Conservation (phyloP, 257 asterid genomes). For the Solanum tarapatanum region DNA sequence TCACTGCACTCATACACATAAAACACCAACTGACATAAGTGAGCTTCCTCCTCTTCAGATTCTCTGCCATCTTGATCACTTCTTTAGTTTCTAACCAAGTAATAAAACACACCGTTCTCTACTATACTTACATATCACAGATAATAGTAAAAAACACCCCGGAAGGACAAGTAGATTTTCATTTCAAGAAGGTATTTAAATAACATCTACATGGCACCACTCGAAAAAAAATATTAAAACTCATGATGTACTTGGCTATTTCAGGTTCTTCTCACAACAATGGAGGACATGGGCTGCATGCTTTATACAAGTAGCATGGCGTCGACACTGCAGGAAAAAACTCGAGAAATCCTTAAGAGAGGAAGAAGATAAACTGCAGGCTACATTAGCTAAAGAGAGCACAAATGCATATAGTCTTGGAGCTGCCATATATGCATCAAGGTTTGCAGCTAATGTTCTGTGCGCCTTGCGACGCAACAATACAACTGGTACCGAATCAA, state of each 20-base stretch:
- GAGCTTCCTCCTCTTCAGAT: no score
- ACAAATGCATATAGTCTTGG: conserved; percentile 21
- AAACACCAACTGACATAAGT: no score
- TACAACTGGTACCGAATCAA: background rate
- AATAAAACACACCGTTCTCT: no score
- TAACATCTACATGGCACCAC: no score
- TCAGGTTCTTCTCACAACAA: conserved; percentile 44
- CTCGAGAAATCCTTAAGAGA: conserved; percentile 23
- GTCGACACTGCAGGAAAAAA: conserved; percentile 35
- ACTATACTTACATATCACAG: no score
- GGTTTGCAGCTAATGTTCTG: conserved; percentile 36
- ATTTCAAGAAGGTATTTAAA: no score
- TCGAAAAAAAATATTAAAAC: background rate
- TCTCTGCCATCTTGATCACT: background rate
- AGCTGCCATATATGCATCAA: conserved; percentile 41
- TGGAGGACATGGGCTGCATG: conserved; percentile 72
- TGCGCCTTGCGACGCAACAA: background rate
- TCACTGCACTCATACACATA: no score
- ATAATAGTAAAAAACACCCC: no score
- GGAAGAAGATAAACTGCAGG: conserved; percentile 30
- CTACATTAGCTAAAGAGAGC: conserved; percentile 11
- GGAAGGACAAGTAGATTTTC: no score
- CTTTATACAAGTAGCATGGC: conserved; percentile 64
- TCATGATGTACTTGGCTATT: background rate
- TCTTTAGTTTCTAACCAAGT: no score